Percentiles rank a stretch among this genome's conserved stretches.
phyloP scores from a whole-genome alignment of 1,284 basidiomycete species.

The Porogramme epimiltina region DNA sequence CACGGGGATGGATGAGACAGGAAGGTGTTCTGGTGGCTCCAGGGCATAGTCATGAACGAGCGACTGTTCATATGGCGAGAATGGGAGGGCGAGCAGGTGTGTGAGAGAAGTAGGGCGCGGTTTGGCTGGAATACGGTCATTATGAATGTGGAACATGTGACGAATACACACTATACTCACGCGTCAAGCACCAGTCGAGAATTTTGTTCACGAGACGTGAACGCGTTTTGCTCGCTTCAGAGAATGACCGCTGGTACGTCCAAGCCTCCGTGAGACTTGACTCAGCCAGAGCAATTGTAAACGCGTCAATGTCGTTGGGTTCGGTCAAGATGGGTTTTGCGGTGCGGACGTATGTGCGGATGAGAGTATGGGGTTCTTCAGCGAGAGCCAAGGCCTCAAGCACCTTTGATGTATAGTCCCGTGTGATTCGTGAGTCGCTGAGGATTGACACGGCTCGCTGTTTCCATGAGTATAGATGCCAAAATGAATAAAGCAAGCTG shows the following conservation, averaged over 20 bases:
- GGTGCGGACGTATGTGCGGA: constrained; percentile 69
- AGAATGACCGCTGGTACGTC: constrained; percentile 70
- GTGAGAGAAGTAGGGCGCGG: constrained; percentile 58
- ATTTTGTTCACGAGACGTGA: constrained; percentile 58
- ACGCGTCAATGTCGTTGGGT: constrained; percentile 67
- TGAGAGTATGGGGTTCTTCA: constrained; percentile 49
- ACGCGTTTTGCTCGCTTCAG: constrained; percentile 53
- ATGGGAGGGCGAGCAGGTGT: constrained; percentile 62
- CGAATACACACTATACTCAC: constrained; percentile 46
- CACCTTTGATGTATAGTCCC: constrained; percentile 76
- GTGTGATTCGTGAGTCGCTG: constrained; percentile 70
- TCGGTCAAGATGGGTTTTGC: constrained; percentile 68
- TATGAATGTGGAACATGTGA: constrained; percentile 7
- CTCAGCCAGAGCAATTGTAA: constrained; percentile 65
- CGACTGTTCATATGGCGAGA: constrained; percentile 63
- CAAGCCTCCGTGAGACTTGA: constrained; percentile 68
- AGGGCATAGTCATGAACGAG: constrained; percentile 58
- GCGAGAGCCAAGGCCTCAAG: constrained; percentile 63
- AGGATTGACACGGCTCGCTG: constrained; percentile 71
- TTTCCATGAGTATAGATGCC: neutral
- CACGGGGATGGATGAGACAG: constrained; percentile 51
- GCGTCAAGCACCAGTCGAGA: constrained; percentile 67
- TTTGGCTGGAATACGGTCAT: constrained; percentile 43
- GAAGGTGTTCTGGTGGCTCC: constrained; percentile 52
- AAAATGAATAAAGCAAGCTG: constrained; percentile 1